Evolutionary conservation across 805 yeast genomes (phyloP).

Genomic region (Middelhovenomyces tepae): DNA sequence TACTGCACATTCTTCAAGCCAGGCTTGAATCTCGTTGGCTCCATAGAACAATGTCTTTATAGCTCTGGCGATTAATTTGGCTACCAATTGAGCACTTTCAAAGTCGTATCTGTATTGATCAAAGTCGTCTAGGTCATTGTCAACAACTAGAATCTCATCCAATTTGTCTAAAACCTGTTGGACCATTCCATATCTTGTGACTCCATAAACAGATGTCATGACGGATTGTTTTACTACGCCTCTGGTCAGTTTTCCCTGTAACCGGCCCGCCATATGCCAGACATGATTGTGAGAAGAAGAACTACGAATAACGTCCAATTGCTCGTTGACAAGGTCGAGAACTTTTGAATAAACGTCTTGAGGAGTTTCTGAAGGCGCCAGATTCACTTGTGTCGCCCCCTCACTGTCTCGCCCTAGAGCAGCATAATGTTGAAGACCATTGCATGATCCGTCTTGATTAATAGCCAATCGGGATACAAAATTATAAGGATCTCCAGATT

Average conservation of each 20-base stretch:
- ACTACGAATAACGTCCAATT: too few relatives aligned
- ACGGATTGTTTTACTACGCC: conserved; percentile 95
- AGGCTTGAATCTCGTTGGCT: conserved; percentile 79
- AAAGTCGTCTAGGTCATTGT: conserved; percentile 42
- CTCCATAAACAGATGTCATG: conserved; percentile 98
- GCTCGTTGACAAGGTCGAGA: conserved; percentile 38
- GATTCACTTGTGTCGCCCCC: conserved; percentile 55
- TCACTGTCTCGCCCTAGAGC: conserved; percentile 62
- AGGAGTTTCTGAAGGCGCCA: conserved; percentile 46
- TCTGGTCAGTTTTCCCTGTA: conserved; percentile 47
- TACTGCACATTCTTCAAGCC: conserved; percentile 85
- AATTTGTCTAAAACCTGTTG: conserved; percentile 78
- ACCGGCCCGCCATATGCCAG: conserved; percentile 34
- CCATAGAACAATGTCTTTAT: conserved; percentile 13
- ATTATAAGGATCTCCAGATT: conserved; percentile 40
- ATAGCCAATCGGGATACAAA: conserved; percentile 46
- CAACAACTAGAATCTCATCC: too few relatives aligned
- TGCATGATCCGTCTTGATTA: conserved; percentile 62
- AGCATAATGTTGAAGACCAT: conserved; percentile 62
- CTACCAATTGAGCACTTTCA: conserved; percentile 63
- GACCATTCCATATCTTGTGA: conserved; percentile 86
- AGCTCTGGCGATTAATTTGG: conserved; percentile 36
- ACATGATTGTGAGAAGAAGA: too few relatives aligned
- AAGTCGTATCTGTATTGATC: conserved; percentile 38
- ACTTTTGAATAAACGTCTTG: conserved; percentile 56